Percentiles rank a stretch among this genome's conserved stretches.
Conservation (phyloP, 192 early-diverging fungal genomes). For the Podila horticola region DNA sequence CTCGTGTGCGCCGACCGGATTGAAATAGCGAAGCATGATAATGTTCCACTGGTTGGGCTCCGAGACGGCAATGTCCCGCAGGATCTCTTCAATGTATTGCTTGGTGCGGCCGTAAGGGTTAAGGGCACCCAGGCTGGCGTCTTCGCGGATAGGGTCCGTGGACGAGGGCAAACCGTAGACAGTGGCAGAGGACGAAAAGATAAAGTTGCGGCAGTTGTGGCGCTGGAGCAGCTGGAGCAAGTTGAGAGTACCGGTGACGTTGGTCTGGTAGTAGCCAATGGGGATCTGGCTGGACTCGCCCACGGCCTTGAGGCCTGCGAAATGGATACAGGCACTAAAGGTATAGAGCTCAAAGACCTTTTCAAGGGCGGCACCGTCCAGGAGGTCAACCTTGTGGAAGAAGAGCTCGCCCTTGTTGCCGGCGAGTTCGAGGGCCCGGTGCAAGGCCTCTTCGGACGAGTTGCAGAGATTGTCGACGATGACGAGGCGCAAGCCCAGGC, state of each 20-base stretch:
- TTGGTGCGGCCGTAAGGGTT: constrained; percentile 97
- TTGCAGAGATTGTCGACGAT: constrained; percentile 91
- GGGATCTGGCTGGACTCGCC: constrained; percentile 84
- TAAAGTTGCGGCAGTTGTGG: constrained; percentile 84
- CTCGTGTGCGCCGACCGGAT: constrained; percentile 92
- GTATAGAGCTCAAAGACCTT: constrained; percentile 68
- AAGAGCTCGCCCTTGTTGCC: constrained; percentile 47
- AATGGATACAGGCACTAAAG: constrained; percentile 79
- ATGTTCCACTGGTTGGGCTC: constrained; percentile 66
- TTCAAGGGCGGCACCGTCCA: constrained; percentile 75
- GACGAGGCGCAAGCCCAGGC: constrained; percentile 77
- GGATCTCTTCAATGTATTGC: constrained; percentile 84
- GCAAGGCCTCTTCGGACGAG: constrained; percentile 77
- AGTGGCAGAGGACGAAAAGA: constrained; percentile 95
- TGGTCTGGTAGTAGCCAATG: constrained; percentile 92
- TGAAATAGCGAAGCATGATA: constrained; percentile 88
- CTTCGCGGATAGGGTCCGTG: constrained; percentile 61
- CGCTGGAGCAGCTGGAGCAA: constrained; percentile 85
- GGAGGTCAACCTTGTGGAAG: constrained; percentile 85
- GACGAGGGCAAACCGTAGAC: constrained; percentile 80
- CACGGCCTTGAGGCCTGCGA: constrained; percentile 91
- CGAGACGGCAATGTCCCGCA: constrained; percentile 74
- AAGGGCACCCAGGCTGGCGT: constrained; percentile 73
- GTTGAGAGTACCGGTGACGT: constrained; percentile 87
- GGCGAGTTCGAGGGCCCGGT: constrained; percentile 74